Base-by-base conservation (phyloP, 164 flowering plant genomes). In the Chimonanthus salicifolius region DNA sequence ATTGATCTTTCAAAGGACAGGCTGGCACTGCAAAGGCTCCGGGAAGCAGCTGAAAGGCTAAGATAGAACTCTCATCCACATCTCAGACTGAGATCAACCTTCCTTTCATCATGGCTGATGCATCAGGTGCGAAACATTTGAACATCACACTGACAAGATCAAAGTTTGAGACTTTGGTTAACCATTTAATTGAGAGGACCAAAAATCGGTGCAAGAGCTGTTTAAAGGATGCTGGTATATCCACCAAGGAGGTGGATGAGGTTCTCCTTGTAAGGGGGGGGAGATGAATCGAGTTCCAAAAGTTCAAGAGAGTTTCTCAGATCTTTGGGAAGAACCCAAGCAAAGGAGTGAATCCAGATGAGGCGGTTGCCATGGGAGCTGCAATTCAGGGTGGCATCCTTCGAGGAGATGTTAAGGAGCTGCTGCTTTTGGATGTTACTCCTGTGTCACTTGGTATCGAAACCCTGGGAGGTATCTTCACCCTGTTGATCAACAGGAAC, bases 341-440 rank as follows among this genome's bases (percentile, higher is more conserved):
- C 78, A 88, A 88, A 77, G 94, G 91, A 13, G 90, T 89, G 21
- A 89, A 89, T 78, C 94, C 90, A 21, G 89, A 89, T 72, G 94
- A 89, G 77, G 91, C 91, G 15, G 94, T 89, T 75, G 90, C 90
- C 15, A 84, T 89, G 90, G 94, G 94, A 47, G 91, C 94, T 60
- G 94, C 94, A 13, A 86, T 89, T 76, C 93, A 89, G 78, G 93
- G 93, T 71, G 90, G 90, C 33, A 87, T 86, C 43, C 81, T 89
- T 7, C 85, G 91, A 50, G 94, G 91, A 49, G 91, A 88, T 82
- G 90, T 88, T 33, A 89, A 87, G 75, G 94, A 87, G 78, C 76
- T 87, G 73, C 89, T 88, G 71, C 79, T 89, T 18, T 79, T 89
- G 80, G 93, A 89, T 82, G 90, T 89, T 6, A 89, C 87, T 73